phyloP scores from a whole-genome alignment of 2,329 filamentous ascomycete genomes.

The Ceratocystis cacaofunesta region DNA sequence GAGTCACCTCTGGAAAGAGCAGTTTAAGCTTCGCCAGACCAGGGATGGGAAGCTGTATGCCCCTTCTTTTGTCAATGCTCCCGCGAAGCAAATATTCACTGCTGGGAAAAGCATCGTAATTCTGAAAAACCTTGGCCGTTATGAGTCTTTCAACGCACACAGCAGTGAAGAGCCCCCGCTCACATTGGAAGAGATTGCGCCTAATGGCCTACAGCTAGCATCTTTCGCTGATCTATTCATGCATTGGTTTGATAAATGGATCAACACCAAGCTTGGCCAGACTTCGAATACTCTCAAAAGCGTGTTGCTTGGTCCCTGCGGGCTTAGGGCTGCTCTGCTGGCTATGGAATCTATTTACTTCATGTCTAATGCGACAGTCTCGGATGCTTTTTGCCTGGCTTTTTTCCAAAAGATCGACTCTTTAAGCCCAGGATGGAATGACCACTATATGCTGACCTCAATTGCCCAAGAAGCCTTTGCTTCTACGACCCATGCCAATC shows the following conservation, averaged over 20 bases:
- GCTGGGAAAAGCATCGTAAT: slow-evolving; percentile 81
- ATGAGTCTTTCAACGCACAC: slow-evolving; percentile 26
- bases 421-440: slow-evolving; percentile 50
- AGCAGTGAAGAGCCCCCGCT: slow-evolving; percentile 31
- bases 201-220: slow-evolving; percentile 33
- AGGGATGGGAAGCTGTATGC: slow-evolving; percentile 47
- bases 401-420: slow-evolving; percentile 64
- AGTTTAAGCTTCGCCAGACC: slow-evolving; percentile 52
- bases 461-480: slow-evolving; percentile 59
- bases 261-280: slow-evolving; percentile 56
- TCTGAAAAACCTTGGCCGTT: slow-evolving; percentile 53
- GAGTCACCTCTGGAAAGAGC: slow-evolving; percentile 59
- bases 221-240: slow-evolving; percentile 66
- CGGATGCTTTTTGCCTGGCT: slow-evolving; percentile 48
- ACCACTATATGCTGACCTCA: slow-evolving; percentile 68
- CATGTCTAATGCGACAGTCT: slow-evolving; percentile 55
- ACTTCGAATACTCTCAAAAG: slow-evolving; percentile 51
- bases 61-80: slow-evolving; percentile 59
- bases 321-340: slow-evolving; percentile 48
- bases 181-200: slow-evolving; percentile 43
- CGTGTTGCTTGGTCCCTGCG: slow-evolving; percentile 54
- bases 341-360: slow-evolving; percentile 61
- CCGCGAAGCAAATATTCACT: slow-evolving; percentile 60
- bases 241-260: slow-evolving; percentile 57
- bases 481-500: slow-evolving; percentile 42